A percentile compares a stretch with the other conserved stretches of the same genome.
Conservation (phyloP, 768 basidiomycete species). For the Leccinum subgranulosum region DNA sequence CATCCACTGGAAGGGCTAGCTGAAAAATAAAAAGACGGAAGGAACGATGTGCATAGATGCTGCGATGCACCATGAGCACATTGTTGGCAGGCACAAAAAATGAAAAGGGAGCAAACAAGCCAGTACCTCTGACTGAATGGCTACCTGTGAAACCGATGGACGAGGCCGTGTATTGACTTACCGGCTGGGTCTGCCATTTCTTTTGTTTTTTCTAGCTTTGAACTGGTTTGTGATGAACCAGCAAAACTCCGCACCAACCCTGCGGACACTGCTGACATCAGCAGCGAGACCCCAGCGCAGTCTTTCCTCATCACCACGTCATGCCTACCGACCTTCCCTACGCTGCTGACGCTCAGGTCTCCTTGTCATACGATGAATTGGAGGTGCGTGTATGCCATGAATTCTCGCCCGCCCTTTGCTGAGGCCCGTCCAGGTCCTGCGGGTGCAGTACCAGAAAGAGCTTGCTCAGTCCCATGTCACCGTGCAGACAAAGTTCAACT, state of each 20-base stretch:
- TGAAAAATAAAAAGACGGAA: conserved; percentile 36
- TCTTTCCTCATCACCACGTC: conserved; percentile 13
- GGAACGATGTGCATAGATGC: conserved; percentile 43
- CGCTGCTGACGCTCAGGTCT: conserved; percentile 91
- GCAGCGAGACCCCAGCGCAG: conserved; percentile 22
- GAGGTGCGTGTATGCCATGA: conserved; percentile 48
- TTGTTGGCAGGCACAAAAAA: conserved; percentile 43
- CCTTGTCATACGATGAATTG: conserved; percentile 85
- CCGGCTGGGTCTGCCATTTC: conserved; percentile 53
- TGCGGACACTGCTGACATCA: conserved; percentile 24
- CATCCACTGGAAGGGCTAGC: conserved; percentile 58
- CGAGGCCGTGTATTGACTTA: conserved; percentile 37
- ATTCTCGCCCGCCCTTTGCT: background rate
- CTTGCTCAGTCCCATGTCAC: conserved; percentile 79
- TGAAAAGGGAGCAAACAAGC: conserved; percentile 25
- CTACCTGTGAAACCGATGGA: conserved; percentile 27
- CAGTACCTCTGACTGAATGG: conserved; percentile 28
- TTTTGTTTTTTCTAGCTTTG: conserved; percentile 9
- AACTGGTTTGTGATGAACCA: conserved; percentile 23
- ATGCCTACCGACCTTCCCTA: conserved; percentile 89
- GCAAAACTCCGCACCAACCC: conserved; percentile 16
- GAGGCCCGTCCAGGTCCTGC: conserved; percentile 59
- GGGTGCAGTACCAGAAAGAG: conserved; percentile 88
- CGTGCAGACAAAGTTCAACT: conserved; percentile 96
- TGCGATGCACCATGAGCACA: conserved; percentile 63